Evolutionary conservation across 345 rosid species (phyloP), one percentile per base, ranked within the genome.

Genomic region (Xanthoceras sorbifolium): DNA sequence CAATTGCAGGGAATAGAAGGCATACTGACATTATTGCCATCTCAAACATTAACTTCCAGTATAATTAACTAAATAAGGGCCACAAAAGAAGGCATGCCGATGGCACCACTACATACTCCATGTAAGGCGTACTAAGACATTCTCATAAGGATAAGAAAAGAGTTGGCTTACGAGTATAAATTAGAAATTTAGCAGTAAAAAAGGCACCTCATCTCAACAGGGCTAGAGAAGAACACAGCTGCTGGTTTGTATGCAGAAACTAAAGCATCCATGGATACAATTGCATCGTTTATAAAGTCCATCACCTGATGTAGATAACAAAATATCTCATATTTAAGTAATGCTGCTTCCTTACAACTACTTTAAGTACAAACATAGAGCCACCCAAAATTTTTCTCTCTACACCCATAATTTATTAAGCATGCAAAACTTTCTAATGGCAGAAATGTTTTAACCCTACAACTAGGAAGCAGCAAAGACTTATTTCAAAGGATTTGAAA

Each of bases 231-330:
- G 61, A 88, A 83, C 76, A 89, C 67, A 67, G 94, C 89, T 82
- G 97, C 90, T 54, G 90, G 90, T 67, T 77, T 86, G 86, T 91
- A 92, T 12, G 89, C 90, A 78, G 86, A 81, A 77, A 87, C 81
- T 66, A 93, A 86, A 73, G 97, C 88, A 82, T 93, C 97, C 93
- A 96, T 86, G 72, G 99, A 92, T 69, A 88, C 91, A 85, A 91
- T 77, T 48, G 98, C 94, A 84, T 96, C 99, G 85, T 96, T 96
- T 78, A 96, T 89, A 66, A 96, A 96, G 85, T 96, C 99, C 94
- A 96, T 87, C 80, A 96, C 99, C 99, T 96, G 82, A 57, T 23
- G 20, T 71, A 64, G 5, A 31, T 25, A 75, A 69, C 9, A 62
- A 0, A 77, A 65, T 3, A 52, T 52, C 22, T 12, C 66, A 52